phyloP scores from a whole-genome alignment of 108 stramenopile species.

The Fragilaria radians region DNA sequence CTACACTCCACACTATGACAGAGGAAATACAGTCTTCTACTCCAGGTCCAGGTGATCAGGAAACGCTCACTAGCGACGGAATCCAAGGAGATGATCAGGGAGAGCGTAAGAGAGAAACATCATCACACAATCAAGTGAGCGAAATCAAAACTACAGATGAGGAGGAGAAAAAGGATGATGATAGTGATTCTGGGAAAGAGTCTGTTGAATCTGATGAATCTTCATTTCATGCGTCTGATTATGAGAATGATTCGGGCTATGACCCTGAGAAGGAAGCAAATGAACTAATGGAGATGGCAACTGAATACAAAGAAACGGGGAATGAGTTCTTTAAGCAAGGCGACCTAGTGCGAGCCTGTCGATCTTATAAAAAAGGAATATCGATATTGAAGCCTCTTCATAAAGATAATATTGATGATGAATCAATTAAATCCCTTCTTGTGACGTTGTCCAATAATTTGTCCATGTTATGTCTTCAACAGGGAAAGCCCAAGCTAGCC shows the following conservation, averaged over 20 bases:
- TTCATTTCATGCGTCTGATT: slow-evolving; percentile 2
- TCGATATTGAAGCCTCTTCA: slow-evolving; percentile 46
- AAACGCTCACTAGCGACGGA: neutral
- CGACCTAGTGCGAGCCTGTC: slow-evolving; percentile 48
- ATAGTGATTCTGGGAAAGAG: neutral
- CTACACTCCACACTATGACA: too few relatives aligned
- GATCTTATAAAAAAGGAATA: slow-evolving; percentile 67
- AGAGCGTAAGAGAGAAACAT: too few relatives aligned
- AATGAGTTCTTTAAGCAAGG: slow-evolving; percentile 63
- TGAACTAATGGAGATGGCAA: slow-evolving; percentile 43
- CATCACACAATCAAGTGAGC: neutral
- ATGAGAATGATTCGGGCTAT: neutral
- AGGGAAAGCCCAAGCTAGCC: slow-evolving; percentile 47
- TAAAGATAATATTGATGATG: slow-evolving; percentile 59
- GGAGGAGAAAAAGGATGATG: neutral
- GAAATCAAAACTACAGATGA: neutral
- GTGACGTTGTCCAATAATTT: slow-evolving; percentile 69
- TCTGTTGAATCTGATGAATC: neutral
- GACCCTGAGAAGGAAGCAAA: slow-evolving; percentile 31
- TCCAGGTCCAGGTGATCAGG: too few relatives aligned
- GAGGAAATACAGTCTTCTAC: too few relatives aligned
- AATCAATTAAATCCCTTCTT: slow-evolving; percentile 63
- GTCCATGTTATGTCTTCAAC: slow-evolving; percentile 72
- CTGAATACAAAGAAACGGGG: slow-evolving; percentile 67
- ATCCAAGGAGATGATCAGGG: neutral